Conservation (phyloP, 768 basidiomycete species). For the Dioszegia aurantiaca region DNA sequence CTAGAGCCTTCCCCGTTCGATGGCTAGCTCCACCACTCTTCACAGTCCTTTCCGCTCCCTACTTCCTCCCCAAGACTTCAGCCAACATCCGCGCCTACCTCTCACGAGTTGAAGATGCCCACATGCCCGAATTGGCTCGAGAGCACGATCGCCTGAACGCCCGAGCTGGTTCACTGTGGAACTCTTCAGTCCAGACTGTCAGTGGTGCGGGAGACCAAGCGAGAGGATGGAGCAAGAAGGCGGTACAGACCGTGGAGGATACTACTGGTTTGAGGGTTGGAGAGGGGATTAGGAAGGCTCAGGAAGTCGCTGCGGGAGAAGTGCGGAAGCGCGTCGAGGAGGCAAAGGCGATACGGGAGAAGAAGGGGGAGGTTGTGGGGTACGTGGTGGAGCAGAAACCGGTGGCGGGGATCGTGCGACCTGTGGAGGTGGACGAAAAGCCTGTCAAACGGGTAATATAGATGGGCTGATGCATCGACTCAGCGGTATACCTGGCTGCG, state of each 20-base stretch:
- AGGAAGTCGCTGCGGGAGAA: constrained; percentile 29
- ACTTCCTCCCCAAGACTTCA: constrained; percentile 84
- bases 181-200: constrained; percentile 58
- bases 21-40: constrained; percentile 72
- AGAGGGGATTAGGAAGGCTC: constrained; percentile 53
- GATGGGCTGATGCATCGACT: constrained; percentile 2
- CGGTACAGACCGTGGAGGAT: constrained; percentile 63
- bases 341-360: constrained; percentile 29
- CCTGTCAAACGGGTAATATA: constrained; percentile 8
- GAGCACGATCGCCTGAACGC: constrained; percentile 57
- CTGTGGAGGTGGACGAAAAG: constrained; percentile 11
- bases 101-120: constrained; percentile 66
- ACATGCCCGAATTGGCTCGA: constrained; percentile 67
- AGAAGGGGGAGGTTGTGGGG: constrained; percentile 36
- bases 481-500: background rate
- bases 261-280: constrained; percentile 70
- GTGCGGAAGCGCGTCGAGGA: constrained; percentile 27
- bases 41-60: constrained; percentile 65
- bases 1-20: constrained; percentile 67
- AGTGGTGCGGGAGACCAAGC: constrained; percentile 53
- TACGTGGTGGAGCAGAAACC: constrained; percentile 50
- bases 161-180: constrained; percentile 28
- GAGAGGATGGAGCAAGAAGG: constrained; percentile 53
- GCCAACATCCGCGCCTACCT: constrained; percentile 67
- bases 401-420: constrained; percentile 46